Conservation (phyloP, 768 basidiomycete genomes). For the Trametes elegans region DNA sequence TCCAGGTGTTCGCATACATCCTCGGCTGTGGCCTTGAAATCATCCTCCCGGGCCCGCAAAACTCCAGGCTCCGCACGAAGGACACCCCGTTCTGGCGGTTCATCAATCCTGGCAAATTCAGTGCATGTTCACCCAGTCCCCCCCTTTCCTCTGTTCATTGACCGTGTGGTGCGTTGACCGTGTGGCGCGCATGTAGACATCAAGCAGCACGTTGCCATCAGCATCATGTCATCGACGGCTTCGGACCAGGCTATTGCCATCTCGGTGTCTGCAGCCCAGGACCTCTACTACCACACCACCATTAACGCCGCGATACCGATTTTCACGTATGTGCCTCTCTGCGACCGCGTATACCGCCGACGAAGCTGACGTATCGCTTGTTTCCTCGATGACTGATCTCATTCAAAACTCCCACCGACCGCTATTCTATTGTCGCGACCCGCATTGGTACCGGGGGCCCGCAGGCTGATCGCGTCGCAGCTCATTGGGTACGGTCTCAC, state of each 20-base stretch:
- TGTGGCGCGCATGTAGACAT: constrained; percentile 32
- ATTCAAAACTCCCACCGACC: too few species aligned
- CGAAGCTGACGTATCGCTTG: too few species aligned
- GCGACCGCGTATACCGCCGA: too few species aligned
- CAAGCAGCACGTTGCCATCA: constrained; percentile 32
- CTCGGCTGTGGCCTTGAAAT: constrained; percentile 27
- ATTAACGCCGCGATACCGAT: constrained; percentile 28
- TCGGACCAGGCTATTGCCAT: constrained; percentile 28
- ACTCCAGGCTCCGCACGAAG: constrained; percentile 25
- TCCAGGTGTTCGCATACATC: constrained; percentile 28
- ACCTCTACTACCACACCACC: constrained; percentile 37
- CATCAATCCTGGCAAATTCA: constrained; percentile 30
- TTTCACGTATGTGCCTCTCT: constrained; percentile 37
- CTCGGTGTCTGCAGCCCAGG: constrained; percentile 25
- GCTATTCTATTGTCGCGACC: too few species aligned
- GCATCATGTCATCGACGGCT: constrained; percentile 28
- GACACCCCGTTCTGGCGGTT: constrained; percentile 27
- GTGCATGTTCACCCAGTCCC: constrained; percentile 8
- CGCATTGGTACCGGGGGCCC: too few species aligned
- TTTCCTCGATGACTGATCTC: not conserved
- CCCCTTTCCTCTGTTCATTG: too few species aligned
- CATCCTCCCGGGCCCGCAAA: constrained; percentile 25
- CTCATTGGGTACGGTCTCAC: constrained; percentile 32
- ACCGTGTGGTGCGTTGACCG: too few species aligned
- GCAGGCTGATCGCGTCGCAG: constrained; percentile 28